Evolutionary conservation across 164 flowering plant species (phyloP).

Genomic region (Liriodendron chinense): DNA sequence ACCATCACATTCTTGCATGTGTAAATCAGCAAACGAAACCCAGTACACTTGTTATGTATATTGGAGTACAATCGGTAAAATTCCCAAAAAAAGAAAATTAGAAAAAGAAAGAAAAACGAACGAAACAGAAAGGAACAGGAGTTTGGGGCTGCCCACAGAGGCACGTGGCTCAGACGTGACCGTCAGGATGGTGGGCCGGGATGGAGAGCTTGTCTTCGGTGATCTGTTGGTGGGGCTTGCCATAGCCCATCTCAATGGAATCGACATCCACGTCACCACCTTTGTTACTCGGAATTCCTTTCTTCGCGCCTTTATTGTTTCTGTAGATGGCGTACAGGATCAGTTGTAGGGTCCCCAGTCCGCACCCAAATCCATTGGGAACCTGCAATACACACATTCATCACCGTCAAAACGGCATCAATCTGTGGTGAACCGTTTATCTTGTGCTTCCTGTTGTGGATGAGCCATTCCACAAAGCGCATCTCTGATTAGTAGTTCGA

Average conservation of each 20-base stretch:
- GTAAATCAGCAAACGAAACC: no score
- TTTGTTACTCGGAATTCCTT: neutral
- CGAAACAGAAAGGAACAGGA: neutral
- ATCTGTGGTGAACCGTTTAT: no score
- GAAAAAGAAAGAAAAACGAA: neutral
- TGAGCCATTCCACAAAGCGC: no score
- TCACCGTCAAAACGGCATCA: no score
- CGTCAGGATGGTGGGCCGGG: neutral
- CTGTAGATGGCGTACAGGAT: conserved; percentile 70
- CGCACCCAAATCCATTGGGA: conserved; percentile 79
- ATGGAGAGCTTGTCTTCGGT: neutral
- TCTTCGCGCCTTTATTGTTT: neutral
- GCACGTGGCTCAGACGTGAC: neutral
- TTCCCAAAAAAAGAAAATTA: neutral
- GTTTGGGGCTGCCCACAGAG: neutral
- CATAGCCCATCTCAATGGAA: neutral
- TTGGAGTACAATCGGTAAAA: no score
- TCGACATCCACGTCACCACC: no score
- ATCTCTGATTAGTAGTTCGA: no score
- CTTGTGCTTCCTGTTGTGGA: no score
- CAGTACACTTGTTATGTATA: no score
- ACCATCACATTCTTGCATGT: no score
- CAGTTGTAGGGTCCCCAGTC: conserved; percentile 67
- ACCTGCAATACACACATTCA: conserved; percentile 34
- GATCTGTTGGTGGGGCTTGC: neutral